Conservation (phyloP, 257 asterid species). For the Fraxinus anomala region DNA sequence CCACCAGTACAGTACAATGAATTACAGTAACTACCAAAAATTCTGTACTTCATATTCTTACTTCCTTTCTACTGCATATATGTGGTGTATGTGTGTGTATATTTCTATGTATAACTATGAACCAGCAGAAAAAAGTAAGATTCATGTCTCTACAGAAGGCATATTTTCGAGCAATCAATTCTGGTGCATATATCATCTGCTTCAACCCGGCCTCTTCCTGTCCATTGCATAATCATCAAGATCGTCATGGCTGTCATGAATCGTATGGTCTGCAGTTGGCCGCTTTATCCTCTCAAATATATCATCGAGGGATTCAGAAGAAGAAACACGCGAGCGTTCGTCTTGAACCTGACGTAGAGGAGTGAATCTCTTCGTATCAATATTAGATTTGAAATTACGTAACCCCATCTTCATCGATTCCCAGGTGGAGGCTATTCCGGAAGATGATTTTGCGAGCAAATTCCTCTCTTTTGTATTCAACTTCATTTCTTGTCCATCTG, state of each 20-base stretch:
- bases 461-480: slow-evolving; percentile 27
- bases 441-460: slow-evolving; percentile 34
- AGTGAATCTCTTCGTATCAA: slow-evolving; percentile 55
- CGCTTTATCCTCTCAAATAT: slow-evolving; percentile 40
- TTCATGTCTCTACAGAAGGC: neutral
- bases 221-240: slow-evolving; percentile 27
- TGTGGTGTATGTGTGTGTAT: neutral
- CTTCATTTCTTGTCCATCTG: slow-evolving; percentile 29
- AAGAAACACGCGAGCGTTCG: slow-evolving; percentile 30
- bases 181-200: slow-evolving; percentile 24
- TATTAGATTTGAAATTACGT: slow-evolving; percentile 50
- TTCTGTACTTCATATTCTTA: neutral
- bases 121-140: neutral
- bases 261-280: slow-evolving; percentile 37
- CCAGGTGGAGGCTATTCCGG: slow-evolving; percentile 57
- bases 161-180: neutral
- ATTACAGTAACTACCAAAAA: too few relatives aligned
- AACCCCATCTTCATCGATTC: slow-evolving; percentile 60
- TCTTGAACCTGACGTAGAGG: slow-evolving; percentile 51
- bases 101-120: neutral
- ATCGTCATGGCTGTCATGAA: slow-evolving; percentile 12
- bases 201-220: neutral
- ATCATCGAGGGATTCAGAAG: slow-evolving; percentile 17
- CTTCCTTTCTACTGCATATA: neutral
- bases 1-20: too few relatives aligned